Evolutionary conservation across 2,329 filamentous ascomycete species (phyloP), one percentile per base, ranked within the genome.

Genomic region (Sclerotinia subarctica): DNA sequence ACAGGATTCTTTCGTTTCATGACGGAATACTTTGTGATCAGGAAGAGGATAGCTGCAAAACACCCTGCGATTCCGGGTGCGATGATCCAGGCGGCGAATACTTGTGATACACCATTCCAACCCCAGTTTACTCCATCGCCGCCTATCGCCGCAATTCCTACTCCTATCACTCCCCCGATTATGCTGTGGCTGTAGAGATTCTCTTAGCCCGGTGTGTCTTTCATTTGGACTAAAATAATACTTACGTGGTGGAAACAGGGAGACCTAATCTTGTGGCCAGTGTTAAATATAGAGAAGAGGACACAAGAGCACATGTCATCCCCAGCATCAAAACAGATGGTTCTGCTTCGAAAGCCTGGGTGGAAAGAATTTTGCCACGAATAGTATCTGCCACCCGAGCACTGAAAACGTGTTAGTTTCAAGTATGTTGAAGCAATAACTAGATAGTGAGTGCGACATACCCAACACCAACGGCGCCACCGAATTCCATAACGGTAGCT

Each of bases 211-310:
- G 19, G 35, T 49, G 58, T 19, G 35, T 49, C 2, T 29, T 1
- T 3, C 2, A 6, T 17, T 49, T 5, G 26, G 29, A 49, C 47
- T 17, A 49, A 29, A 13, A 35, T n/a, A 5, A 35, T 24, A 49
- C 42, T n/a, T 60, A 49, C 35, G 88, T 91, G 0, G 89, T 90
- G 0, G 88, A 90, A 73, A 91, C 88, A 79, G 90, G 90, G 69
- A 89, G 88, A 5, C 88, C 90, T 82, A 92, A 83, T 58, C 84
- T 82, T 1, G 90, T 93, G 78, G 90, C 92, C 89, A 89, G 92
- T 89, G 92, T 92, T 58, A 93, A 89, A 90, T 90, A 93, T 13
- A 83, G 81, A 1, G 88, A 87, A 62, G 89, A 88, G 73, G 83
- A 89, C 21, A 87, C 87, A 0, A 87, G 82, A 32, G 87, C 86